Evolutionary conservation across 163 green algal genomes (phyloP), one percentile per base, ranked within the genome.

Genomic region (Chlorella variabilis): DNA sequence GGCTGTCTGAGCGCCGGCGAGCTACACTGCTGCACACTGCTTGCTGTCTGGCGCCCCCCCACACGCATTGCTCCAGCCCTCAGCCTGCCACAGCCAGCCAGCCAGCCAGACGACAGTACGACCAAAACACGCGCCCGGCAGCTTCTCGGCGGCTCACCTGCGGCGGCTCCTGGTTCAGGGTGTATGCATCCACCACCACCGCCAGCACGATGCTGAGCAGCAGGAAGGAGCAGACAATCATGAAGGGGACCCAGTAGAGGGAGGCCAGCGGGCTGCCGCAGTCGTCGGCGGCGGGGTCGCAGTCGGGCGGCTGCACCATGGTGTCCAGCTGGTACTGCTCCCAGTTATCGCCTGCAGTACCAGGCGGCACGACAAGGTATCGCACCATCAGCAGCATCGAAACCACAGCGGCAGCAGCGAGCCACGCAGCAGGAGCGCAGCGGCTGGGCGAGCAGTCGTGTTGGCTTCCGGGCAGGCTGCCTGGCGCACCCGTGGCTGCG

Each of bases 141-240:
- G n/a, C n/a, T n/a, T n/a, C 29, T 18, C 51, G 59, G 8, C 18
- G 9, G 8, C 59, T 38, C 59, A 67, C 59, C 59, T 67, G 20
- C 3, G 59, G 59, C 17, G 59, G 59, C 17, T 36, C 27, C 27
- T 38, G n/a, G 59, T 67, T 38, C n/a, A 67, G 38, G 59, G 59
- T 67, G 59, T 67, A 67, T 17, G 59, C 59, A 38, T 67, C 59
- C 59, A 67, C 59, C n/a, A 67, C 59, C 59, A 67, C 59, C 59
- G 59, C 59, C 59, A 67, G 27, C 59, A 67, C 59, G 29, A 67
- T 67, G 59, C 27, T 39, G 7, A 67, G 59, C 59, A 67, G 59
- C 6, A 67, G 59, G 59, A 67, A 67, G 59, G 59, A 67, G 29
- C 59, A 67, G 59, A 67, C 6, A 11, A 67, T 27, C 59, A 67